A percentile compares a stretch with the other conserved stretches of the same genome.
These are phyloP conservation scores for Quercus phellos DNA, from an alignment of 331 rosid species.

Conservation along the genomic window DNA sequence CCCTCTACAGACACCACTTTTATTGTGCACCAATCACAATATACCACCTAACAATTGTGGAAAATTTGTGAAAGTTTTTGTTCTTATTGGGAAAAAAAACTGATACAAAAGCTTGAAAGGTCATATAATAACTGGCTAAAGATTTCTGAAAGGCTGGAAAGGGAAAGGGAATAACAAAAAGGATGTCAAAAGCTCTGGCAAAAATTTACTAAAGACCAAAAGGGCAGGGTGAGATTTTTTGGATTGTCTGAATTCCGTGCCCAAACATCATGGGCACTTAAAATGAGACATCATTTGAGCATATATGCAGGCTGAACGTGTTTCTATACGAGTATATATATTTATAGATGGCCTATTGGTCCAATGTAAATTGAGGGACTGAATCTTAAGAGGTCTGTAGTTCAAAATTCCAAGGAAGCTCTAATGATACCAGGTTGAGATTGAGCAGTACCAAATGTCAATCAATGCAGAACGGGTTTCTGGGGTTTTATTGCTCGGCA, in stretches of 20 bases:
- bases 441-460: neutral
- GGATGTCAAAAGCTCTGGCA: neutral
- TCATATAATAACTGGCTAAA: neutral
- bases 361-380: neutral
- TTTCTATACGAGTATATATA: neutral
- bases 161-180: neutral
- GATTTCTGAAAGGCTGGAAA: neutral
- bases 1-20: too few species aligned
- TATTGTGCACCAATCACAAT: too few species aligned
- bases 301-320: neutral
- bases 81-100: too few species aligned
- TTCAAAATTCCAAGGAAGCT: neutral
- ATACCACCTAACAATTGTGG: too few species aligned
- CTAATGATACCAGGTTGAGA: neutral
- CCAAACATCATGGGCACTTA: neutral
- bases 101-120: neutral
- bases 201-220: too few species aligned
- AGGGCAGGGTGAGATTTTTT: too few species aligned
- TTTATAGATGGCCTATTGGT: neutral
- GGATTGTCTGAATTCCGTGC: too few species aligned
- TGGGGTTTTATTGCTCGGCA: neutral
- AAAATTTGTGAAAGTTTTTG: too few species aligned
- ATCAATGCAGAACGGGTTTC: neutral
- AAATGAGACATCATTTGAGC: neutral
- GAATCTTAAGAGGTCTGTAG: neutral